These are phyloP conservation scores for Ambrosia artemisiifolia DNA, from an alignment of 129 eudicot genomes.

Conservation along the genomic window DNA sequence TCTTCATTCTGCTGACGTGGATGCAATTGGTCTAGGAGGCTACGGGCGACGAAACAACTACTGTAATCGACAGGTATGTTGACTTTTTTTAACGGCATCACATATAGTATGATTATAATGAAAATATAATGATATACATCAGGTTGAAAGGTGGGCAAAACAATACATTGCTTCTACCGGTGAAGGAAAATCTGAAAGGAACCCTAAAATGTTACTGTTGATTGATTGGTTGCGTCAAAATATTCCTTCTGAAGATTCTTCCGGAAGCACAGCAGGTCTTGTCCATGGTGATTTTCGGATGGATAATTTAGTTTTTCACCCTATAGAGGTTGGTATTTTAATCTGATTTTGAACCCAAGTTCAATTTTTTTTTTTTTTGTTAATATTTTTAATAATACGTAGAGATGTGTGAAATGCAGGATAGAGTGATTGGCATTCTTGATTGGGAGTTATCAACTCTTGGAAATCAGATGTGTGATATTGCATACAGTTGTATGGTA, in stretches of 20 bases:
- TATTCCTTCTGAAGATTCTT: conserved; percentile 87
- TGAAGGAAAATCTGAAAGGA: conserved; percentile 86
- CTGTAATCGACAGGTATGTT: conserved; percentile 82
- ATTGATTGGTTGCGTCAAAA: conserved; percentile 70
- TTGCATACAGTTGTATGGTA: conserved; percentile 93
- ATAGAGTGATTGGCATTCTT: conserved; percentile 91
- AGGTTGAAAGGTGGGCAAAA: conserved; percentile 96
- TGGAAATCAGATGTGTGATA: conserved; percentile 98
- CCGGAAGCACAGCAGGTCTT: conserved; percentile 67
- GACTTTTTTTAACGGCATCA: background rate
- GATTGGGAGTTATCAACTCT: conserved; percentile 98
- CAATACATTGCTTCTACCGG: conserved; percentile 89
- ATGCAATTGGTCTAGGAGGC: conserved; percentile 68
- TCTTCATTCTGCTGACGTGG: conserved; percentile 80
- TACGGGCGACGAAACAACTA: conserved; percentile 78
- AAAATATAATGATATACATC: background rate
- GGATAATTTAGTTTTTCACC: conserved; percentile 95
- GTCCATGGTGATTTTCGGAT: conserved; percentile 99
- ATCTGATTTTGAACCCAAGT: background rate
- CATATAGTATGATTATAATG: background rate
- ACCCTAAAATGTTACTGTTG: conserved; percentile 76
- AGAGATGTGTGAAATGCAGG: conserved; percentile 44
- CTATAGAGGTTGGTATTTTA: conserved; percentile 57
- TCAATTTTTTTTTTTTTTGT: background rate
- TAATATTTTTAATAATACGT: background rate